phyloP scores from a whole-genome alignment of 768 basidiomycete genomes.

The Macrolepiota albuminosa region DNA sequence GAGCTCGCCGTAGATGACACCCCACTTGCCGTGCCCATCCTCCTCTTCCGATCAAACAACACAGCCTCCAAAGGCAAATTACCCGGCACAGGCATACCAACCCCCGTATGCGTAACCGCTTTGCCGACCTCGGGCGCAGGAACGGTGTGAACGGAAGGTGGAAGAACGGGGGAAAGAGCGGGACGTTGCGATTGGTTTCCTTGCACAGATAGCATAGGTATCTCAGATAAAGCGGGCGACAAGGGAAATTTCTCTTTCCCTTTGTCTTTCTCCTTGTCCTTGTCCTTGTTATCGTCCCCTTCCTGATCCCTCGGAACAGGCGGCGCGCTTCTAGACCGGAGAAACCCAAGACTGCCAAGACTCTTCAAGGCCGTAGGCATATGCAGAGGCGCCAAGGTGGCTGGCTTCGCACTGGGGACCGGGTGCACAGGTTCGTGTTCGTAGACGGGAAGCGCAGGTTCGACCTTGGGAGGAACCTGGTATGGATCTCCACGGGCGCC shows the following conservation, averaged over 20 bases:
- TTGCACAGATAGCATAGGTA: background rate
- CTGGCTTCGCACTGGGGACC: constrained; percentile 12
- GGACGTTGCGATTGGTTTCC: background rate
- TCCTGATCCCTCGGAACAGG: constrained; percentile 41
- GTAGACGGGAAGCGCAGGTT: constrained; percentile 11
- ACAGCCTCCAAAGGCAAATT: constrained; percentile 59
- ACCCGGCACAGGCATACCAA: constrained; percentile 37
- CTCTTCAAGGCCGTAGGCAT: constrained; percentile 41
- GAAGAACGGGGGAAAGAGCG: background rate
- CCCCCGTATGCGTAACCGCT: constrained; percentile 21
- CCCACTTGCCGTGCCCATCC: constrained; percentile 24
- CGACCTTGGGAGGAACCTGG: constrained; percentile 25
- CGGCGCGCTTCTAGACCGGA: constrained; percentile 55
- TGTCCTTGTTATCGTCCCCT: constrained; percentile 6
- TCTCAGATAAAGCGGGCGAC: background rate
- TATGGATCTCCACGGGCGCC: constrained; percentile 56
- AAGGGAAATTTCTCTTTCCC: background rate
- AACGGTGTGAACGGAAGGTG: background rate
- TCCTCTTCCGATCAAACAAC: constrained; percentile 60
- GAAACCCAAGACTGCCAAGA: constrained; percentile 42
- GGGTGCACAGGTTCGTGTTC: background rate
- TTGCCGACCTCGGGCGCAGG: constrained; percentile 11
- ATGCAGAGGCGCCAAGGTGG: constrained; percentile 19
- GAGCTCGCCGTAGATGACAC: constrained; percentile 9
- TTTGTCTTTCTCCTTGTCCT: background rate